A percentile compares a stretch with the other conserved stretches of the same genome.
Conservation (phyloP, 768 basidiomycete genomes). For the Coprinopsis sp. region DNA sequence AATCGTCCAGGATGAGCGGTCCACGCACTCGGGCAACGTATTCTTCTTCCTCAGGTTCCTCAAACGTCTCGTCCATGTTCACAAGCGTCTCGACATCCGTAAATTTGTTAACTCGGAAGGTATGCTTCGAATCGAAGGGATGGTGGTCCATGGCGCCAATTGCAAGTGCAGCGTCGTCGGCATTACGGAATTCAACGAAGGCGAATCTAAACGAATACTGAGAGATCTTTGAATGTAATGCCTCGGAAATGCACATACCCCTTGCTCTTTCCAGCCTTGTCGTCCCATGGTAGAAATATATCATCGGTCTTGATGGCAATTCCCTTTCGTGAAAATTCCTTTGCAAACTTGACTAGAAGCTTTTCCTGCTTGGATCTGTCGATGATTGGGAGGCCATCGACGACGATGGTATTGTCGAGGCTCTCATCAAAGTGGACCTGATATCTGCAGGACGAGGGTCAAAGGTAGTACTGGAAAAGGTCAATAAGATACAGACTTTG, state of each 20-base stretch:
- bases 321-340: constrained; percentile 82
- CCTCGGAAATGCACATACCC: constrained; percentile 61
- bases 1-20: constrained; percentile 1
- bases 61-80: constrained; percentile 70
- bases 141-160: constrained; percentile 66
- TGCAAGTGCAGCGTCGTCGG: constrained; percentile 67
- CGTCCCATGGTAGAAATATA: constrained; percentile 88
- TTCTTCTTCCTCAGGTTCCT: constrained; percentile 68
- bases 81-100: constrained; percentile 84
- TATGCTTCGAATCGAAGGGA: constrained; percentile 84
- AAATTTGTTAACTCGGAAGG: constrained; percentile 81
- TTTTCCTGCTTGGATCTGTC: constrained; percentile 81
- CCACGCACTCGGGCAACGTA: constrained; percentile 65
- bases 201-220: constrained; percentile 49
- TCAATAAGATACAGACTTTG: constrained; percentile 49
- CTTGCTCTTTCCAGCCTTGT: constrained; percentile 78
- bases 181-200: constrained; percentile 74
- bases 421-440: constrained; percentile 78
- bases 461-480: constrained; percentile 4
- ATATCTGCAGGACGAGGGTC: constrained; percentile 50
- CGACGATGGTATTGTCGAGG: constrained; percentile 86
- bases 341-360: constrained; percentile 74
- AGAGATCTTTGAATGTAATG: no score
- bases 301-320: constrained; percentile 69
- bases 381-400: constrained; percentile 90